Evolutionary conservation across 768 basidiomycete species (phyloP).

Genomic region (Trametes elegans): DNA sequence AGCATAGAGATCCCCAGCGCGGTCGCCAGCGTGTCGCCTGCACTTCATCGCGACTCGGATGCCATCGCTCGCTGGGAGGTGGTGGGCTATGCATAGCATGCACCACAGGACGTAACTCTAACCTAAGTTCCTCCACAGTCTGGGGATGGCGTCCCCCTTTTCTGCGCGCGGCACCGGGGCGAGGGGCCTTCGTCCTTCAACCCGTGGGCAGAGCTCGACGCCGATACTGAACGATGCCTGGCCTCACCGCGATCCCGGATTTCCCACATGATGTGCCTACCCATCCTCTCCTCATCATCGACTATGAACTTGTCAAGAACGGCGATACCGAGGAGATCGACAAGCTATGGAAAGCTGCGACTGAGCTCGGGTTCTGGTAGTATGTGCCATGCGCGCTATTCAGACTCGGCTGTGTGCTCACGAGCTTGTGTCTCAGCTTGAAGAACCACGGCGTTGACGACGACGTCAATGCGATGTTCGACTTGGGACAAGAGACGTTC

Average conservation of each 20-base stretch:
- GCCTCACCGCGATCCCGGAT: constrained; percentile 31
- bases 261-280: constrained; percentile 45
- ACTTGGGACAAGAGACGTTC: constrained; percentile 42
- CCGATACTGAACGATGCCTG: too few relatives aligned
- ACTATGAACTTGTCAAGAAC: constrained; percentile 37
- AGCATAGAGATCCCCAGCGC: too few relatives aligned
- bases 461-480: constrained; percentile 39
- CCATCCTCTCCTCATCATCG: constrained; percentile 46
- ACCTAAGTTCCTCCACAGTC: too few relatives aligned
- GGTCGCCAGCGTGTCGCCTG: too few relatives aligned
- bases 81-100: too few relatives aligned
- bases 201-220: too few relatives aligned
- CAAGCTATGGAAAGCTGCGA: constrained; percentile 46
- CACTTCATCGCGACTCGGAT: too few relatives aligned
- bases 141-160: too few relatives aligned
- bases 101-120: too few relatives aligned
- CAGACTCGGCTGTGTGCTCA: neutral
- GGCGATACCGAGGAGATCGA: constrained; percentile 39
- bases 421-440: constrained; percentile 29
- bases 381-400: constrained; percentile 26
- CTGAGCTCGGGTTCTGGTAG: constrained; percentile 54
- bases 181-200: too few relatives aligned
- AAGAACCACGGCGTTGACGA: constrained; percentile 43
- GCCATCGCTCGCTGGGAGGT: too few relatives aligned
- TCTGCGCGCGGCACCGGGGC: too few relatives aligned